phyloP scores from a whole-genome alignment of 2,329 filamentous ascomycete species.

The Rhynchosporium secalis region DNA sequence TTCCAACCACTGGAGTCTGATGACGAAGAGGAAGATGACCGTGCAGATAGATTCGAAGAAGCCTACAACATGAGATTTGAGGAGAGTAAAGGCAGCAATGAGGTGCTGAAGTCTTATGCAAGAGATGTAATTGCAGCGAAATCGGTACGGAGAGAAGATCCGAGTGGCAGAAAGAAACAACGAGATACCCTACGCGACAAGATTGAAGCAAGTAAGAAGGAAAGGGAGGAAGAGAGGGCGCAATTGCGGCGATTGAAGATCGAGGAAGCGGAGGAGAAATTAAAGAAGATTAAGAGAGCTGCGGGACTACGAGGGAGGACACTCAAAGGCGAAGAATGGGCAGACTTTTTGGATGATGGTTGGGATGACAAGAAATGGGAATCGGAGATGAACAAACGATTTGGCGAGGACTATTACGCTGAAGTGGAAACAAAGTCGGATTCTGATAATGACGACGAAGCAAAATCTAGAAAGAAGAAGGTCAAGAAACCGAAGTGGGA shows the following conservation, averaged over 20 bases:
- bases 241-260: constrained; percentile 84
- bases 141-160: constrained; percentile 83
- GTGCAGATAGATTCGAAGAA: constrained; percentile 84
- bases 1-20: constrained; percentile 91
- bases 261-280: constrained; percentile 84
- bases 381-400: constrained; percentile 81
- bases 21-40: constrained; percentile 68
- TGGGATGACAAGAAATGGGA: constrained; percentile 94
- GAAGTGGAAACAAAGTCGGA: constrained; percentile 63
- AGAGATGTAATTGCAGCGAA: constrained; percentile 80
- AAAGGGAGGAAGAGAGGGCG: constrained; percentile 77
- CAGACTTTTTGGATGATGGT: constrained; percentile 78
- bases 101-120: constrained; percentile 83
- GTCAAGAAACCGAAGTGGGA: constrained; percentile 89
- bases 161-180: constrained; percentile 72
- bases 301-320: constrained; percentile 72
- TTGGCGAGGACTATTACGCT: constrained; percentile 89
- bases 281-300: constrained; percentile 84
- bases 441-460: constrained; percentile 48
- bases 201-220: constrained; percentile 75
- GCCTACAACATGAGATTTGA: constrained; percentile 97
- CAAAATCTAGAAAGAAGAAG: constrained; percentile 54
- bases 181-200: constrained; percentile 75
- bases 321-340: constrained; percentile 77
- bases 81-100: constrained; percentile 83